Conservation (phyloP, 306 rosid species). For the Purshia tridentata region DNA sequence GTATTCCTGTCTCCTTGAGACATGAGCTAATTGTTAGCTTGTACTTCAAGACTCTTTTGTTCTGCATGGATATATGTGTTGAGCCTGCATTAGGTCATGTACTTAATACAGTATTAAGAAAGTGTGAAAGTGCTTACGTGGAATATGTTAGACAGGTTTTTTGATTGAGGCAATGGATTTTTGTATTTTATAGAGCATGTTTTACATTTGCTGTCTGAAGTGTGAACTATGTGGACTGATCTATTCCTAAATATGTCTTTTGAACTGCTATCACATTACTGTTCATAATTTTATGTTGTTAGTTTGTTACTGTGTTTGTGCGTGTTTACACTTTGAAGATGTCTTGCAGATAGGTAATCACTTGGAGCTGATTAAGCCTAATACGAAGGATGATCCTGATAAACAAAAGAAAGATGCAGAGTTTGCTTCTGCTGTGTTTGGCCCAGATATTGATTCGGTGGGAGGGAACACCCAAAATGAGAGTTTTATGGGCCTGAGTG, state of each 20-base stretch:
- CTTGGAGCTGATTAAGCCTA: conserved; percentile 90
- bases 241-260: not conserved
- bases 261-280: not conserved
- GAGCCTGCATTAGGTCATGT: not conserved
- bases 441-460: conserved; percentile 75
- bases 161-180: conserved; percentile 1
- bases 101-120: conserved; percentile 12
- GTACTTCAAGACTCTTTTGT: not conserved
- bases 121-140: conserved; percentile 4
- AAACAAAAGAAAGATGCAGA: conserved; percentile 86
- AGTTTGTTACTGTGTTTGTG: not conserved
- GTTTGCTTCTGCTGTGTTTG: conserved; percentile 81
- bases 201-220: not conserved
- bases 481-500: conserved; percentile 91
- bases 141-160: not conserved
- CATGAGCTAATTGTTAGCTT: not conserved
- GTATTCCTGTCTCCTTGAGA: not conserved
- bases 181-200: not conserved
- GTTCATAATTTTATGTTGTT: not conserved
- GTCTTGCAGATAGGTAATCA: conserved; percentile 77
- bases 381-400: conserved; percentile 72
- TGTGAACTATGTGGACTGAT: not conserved
- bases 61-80: not conserved
- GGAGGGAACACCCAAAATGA: conserved; percentile 78
- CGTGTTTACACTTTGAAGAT: conserved; percentile 17